Evolutionary conservation across 331 rosid genomes (phyloP).

Genomic region (Pyracantha coccinea): DNA sequence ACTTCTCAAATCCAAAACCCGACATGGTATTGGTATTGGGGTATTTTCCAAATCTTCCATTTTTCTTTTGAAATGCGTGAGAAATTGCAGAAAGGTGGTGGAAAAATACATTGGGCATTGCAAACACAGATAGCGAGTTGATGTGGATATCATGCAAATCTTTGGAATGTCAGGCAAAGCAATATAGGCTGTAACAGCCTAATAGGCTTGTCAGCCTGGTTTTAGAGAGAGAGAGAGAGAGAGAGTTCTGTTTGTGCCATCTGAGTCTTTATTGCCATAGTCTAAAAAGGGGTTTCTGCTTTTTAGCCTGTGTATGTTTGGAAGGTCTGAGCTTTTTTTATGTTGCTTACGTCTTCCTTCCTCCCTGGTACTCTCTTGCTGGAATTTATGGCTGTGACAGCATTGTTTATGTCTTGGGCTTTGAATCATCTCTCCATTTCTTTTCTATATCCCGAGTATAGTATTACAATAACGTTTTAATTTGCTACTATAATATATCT

Average conservation of each 20-base stretch:
- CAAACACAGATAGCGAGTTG: slow-evolving; percentile 10
- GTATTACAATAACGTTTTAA: too few species aligned
- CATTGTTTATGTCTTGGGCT: slow-evolving; percentile 40
- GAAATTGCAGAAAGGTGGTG: slow-evolving; percentile 13
- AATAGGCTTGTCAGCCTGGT: slow-evolving; percentile 35
- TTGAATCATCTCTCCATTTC: slow-evolving; percentile 25
- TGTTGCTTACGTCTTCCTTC: not conserved
- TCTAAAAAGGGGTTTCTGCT: slow-evolving; percentile 32
- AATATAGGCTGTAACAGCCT: slow-evolving; percentile 35
- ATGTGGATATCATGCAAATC: slow-evolving; percentile 26
- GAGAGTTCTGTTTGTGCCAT: slow-evolving; percentile 9
- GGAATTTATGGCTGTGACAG: slow-evolving; percentile 76
- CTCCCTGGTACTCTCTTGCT: slow-evolving; percentile 58
- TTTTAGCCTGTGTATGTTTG: slow-evolving; percentile 27
- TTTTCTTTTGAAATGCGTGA: slow-evolving; percentile 34
- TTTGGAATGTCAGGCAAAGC: slow-evolving; percentile 49
- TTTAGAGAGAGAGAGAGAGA: not conserved
- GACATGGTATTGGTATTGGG: not conserved
- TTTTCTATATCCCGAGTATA: too few species aligned
- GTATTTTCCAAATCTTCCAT: not conserved
- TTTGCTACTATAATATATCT: too few species aligned
- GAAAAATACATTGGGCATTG: slow-evolving; percentile 21
- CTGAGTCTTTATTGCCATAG: slow-evolving; percentile 45
- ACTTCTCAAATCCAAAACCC: not conserved
- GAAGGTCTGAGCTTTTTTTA: slow-evolving; percentile 27